Percentiles rank a stretch among this genome's conserved stretches.
These are phyloP conservation scores for Halenospora varia DNA, from an alignment of 495 filamentous ascomycete species.

Conservation along the genomic window DNA sequence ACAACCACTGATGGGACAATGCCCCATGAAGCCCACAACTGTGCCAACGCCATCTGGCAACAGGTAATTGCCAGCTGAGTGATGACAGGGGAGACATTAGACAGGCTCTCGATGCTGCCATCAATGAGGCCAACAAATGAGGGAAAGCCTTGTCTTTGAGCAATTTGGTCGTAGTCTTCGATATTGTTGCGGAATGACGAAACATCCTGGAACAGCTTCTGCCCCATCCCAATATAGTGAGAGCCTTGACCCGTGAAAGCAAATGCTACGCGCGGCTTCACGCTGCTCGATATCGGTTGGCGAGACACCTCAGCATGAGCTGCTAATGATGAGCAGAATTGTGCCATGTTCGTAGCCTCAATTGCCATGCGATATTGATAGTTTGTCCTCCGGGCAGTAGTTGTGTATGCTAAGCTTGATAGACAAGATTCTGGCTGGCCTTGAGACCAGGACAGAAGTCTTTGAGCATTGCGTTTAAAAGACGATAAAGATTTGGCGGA, in stretches of 20 bases:
- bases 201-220: conserved; percentile 60
- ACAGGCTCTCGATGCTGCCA: conserved; percentile 48
- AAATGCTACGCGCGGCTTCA: conserved; percentile 42
- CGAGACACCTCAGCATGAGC: conserved; percentile 3
- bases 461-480: conserved; percentile 47
- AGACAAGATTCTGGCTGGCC: conserved; percentile 46
- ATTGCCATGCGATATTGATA: conserved; percentile 67
- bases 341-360: conserved; percentile 40
- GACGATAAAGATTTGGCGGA: conserved; percentile 55
- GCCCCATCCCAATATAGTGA: conserved; percentile 60
- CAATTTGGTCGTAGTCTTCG: conserved; percentile 62
- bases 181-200: conserved; percentile 64
- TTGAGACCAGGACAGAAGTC: conserved; percentile 47
- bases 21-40: conserved; percentile 75
- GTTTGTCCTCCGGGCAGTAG: conserved; percentile 72
- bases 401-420: conserved; percentile 65
- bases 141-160: conserved; percentile 64
- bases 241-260: conserved; percentile 69
- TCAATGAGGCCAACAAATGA: conserved; percentile 63
- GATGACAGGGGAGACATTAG: conserved; percentile 63
- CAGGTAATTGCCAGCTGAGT: conserved; percentile 73
- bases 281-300: background rate
- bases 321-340: conserved; percentile 36
- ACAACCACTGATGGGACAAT: conserved; percentile 71
- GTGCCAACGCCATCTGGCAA: conserved; percentile 80